Evolutionary conservation across 371 early-diverging fungal genomes (phyloP).

Genomic region (Paramicrosporidium saccamoebae): DNA sequence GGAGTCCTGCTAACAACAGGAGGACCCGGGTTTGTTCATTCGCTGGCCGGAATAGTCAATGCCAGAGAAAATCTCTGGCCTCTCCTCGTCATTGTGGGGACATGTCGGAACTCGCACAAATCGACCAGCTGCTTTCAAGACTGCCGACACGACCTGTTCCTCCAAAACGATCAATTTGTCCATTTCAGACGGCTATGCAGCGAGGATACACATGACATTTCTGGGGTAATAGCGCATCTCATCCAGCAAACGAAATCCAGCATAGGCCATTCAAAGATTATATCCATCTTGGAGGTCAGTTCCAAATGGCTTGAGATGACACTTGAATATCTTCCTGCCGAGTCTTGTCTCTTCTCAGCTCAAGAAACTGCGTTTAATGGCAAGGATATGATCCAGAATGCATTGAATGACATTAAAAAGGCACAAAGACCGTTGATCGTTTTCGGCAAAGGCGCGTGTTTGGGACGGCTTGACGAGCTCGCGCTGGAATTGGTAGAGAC

Average conservation of each 20-base stretch:
- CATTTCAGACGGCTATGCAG: no score
- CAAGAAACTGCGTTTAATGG: no score
- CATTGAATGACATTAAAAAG: slow-evolving; percentile 1
- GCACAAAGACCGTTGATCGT: slow-evolving; percentile 27
- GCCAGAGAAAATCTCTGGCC: slow-evolving; percentile 33
- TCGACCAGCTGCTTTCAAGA: no score
- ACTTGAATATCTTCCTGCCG: no score
- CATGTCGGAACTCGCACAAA: slow-evolving; percentile 1
- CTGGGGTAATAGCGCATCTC: no score
- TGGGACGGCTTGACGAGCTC: slow-evolving; percentile 23
- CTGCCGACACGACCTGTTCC: no score
- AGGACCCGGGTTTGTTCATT: slow-evolving; percentile 45
- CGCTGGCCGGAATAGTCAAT: slow-evolving; percentile 29
- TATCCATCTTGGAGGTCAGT: no score
- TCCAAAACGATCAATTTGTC: no score
- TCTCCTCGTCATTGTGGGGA: slow-evolving; percentile 17
- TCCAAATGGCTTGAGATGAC: slow-evolving; percentile 1
- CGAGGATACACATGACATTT: no score
- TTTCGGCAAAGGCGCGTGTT: slow-evolving; percentile 41
- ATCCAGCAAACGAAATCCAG: no score
- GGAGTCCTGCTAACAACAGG: slow-evolving; percentile 3
- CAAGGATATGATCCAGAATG: not conserved
- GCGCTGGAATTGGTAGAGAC: slow-evolving; percentile 13
- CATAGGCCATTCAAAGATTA: no score
- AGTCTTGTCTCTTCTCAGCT: no score